Evolutionary conservation across 148 eudicot genomes (phyloP).

Genomic region (Talinum fruticosum): DNA sequence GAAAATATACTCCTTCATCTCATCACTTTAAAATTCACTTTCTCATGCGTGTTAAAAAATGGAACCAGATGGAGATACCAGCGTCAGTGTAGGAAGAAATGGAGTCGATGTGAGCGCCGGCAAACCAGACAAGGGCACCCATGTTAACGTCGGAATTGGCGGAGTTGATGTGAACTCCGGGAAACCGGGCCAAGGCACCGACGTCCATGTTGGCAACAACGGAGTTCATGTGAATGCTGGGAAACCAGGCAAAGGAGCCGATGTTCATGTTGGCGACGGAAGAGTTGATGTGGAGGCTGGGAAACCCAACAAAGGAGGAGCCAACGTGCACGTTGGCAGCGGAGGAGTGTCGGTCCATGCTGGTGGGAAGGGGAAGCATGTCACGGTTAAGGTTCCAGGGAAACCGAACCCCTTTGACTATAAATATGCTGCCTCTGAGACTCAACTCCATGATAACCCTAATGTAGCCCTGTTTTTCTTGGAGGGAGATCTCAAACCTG

Average conservation of each 20-base stretch:
- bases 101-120: constrained; percentile 21
- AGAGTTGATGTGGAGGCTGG: constrained; percentile 16
- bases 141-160: constrained; percentile 23
- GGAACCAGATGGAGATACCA: constrained; percentile 9
- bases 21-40: too few species aligned
- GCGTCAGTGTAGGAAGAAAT: constrained; percentile 22
- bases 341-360: constrained; percentile 38
- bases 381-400: constrained; percentile 30
- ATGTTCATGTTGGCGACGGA: constrained; percentile 23
- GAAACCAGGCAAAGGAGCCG: constrained; percentile 7
- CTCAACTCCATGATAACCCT: constrained; percentile 55
- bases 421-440: constrained; percentile 44
- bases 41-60: neutral
- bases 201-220: constrained; percentile 43
- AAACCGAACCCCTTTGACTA: constrained; percentile 35
- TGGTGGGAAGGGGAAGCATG: constrained; percentile 38
- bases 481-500: constrained; percentile 42
- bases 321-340: constrained; percentile 40
- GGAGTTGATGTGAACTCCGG: constrained; percentile 16
- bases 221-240: constrained; percentile 31
- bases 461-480: constrained; percentile 56
- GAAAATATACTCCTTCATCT: too few species aligned
- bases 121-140: constrained; percentile 1
- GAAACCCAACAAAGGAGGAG: constrained; percentile 30
- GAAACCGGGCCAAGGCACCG: constrained; percentile 33